Evolutionary conservation across 2,329 filamentous ascomycete genomes (phyloP).

Genomic region (Fusarium fujikuroi): DNA sequence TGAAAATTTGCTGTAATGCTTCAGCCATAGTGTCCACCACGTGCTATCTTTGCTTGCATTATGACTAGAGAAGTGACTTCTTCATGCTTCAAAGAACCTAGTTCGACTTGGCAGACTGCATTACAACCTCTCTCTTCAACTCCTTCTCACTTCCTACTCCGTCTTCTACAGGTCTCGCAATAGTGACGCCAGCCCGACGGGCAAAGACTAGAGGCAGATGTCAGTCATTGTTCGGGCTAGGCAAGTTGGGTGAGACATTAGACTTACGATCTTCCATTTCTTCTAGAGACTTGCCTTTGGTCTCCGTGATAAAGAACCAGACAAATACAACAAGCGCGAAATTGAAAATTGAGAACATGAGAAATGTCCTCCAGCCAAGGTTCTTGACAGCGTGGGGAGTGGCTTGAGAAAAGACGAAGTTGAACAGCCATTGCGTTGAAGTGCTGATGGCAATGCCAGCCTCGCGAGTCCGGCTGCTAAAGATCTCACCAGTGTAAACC

Average conservation of each 20-base stretch:
- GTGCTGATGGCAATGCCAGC: neutral
- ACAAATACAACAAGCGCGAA: neutral
- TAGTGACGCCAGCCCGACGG: neutral
- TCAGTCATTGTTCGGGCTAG: neutral
- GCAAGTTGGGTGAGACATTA: neutral
- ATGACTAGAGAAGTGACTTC: too few species aligned
- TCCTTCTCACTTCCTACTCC: neutral
- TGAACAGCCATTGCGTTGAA: neutral
- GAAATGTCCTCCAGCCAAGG: neutral
- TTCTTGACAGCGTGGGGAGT: neutral
- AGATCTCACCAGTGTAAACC: neutral
- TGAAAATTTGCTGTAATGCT: neutral
- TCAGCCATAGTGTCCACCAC: neutral
- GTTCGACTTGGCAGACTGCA: neutral
- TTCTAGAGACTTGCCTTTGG: neutral
- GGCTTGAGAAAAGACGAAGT: neutral
- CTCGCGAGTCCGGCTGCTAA: neutral
- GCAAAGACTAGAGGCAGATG: neutral
- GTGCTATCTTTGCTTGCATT: neutral
- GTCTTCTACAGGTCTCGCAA: neutral
- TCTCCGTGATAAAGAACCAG: neutral
- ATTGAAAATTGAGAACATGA: neutral
- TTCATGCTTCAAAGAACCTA: neutral
- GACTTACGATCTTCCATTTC: neutral
- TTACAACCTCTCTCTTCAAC: neutral